Conservation (phyloP, 768 basidiomycete species). For the Austroboletus festivus region DNA sequence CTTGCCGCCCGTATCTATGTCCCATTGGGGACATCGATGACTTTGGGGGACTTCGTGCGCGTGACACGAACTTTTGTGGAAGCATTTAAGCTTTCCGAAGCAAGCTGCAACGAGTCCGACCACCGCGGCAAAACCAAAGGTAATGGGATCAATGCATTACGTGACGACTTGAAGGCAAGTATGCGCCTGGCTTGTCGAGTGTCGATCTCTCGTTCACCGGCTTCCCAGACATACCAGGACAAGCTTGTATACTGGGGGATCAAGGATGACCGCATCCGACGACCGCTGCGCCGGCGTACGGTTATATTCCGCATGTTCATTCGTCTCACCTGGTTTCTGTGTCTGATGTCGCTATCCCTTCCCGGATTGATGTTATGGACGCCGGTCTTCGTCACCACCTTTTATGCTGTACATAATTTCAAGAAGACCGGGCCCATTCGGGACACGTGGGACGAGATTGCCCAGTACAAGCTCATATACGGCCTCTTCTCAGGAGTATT, state of each 20-base stretch:
- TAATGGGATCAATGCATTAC: slow-evolving; percentile 34
- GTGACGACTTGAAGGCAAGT: slow-evolving; percentile 59
- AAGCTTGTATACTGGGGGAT: slow-evolving; percentile 62
- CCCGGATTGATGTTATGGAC: slow-evolving; percentile 82
- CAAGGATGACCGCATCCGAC: slow-evolving; percentile 83
- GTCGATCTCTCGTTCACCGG: slow-evolving; percentile 1
- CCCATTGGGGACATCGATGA: slow-evolving; percentile 84
- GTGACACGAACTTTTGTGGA: slow-evolving; percentile 74
- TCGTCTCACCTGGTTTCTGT: slow-evolving; percentile 59
- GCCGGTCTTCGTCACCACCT: slow-evolving; percentile 71
- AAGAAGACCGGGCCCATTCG: slow-evolving; percentile 79
- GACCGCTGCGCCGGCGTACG: slow-evolving; percentile 50
- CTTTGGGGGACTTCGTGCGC: slow-evolving; percentile 79
- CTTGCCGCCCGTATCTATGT: slow-evolving; percentile 79
- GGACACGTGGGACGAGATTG: slow-evolving; percentile 88
- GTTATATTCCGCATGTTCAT: slow-evolving; percentile 65
- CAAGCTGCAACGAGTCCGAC: slow-evolving; percentile 23
- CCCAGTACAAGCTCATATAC: slow-evolving; percentile 84
- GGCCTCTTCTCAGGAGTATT: slow-evolving; percentile 70
- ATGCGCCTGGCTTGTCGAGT: neutral
- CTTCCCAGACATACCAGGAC: slow-evolving; percentile 67
- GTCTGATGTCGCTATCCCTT: slow-evolving; percentile 61
- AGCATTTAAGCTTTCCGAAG: slow-evolving; percentile 54
- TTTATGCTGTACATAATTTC: slow-evolving; percentile 68
- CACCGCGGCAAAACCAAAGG: slow-evolving; percentile 25